Evolutionary conservation across 2,329 filamentous ascomycete genomes (phyloP), one percentile per base, ranked within the genome.

Genomic region (Phialophora expanda): DNA sequence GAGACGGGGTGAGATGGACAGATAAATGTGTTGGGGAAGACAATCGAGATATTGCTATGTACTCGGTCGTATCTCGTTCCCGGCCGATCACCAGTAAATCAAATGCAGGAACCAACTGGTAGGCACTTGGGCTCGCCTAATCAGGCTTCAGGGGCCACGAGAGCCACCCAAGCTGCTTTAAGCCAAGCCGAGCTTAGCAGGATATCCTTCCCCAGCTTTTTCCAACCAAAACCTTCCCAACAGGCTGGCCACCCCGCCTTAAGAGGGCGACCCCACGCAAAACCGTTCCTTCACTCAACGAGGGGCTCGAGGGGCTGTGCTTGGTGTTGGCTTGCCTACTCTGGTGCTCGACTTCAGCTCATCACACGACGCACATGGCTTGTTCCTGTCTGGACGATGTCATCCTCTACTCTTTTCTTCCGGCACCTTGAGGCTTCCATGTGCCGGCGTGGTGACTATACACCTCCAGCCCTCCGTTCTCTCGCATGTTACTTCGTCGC

Each of bases 141-240:
- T n/a, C 17, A 41, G 17, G 17, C 38, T n/a, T 44, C 6, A 3
- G 38, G 17, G 7, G 17, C 14, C 38, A 12, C 3, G 32, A 34
- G 30, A 17, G 20, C 44, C 44, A 20, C 48, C 48, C 48, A 26
- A 26, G 48, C 48, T 51, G 24, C 12, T 55, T 55, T 28, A 5
- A 12, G 53, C 28, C 28, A 30, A 28, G 53, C 53, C 26, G 48
- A 26, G 20, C 38, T 3, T 58, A 44, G 7, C 44, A 34, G 28
- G 26, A 28, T 53, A 57, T 57, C 51, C 54, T 59, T 65, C 62
- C 62, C 58, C 62, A 62, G 66, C 66, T 67, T 68, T 68, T 68
- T 57, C 38, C 38, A 44, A 11, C 38, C 38, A 44, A 41, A 41
- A 7, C 14, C 17, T 20, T 41, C n/a, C 46, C 58, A 11, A 12